Base-by-base conservation (phyloP, 805 yeast genomes). In the Wickerhamiella galacta region DNA sequence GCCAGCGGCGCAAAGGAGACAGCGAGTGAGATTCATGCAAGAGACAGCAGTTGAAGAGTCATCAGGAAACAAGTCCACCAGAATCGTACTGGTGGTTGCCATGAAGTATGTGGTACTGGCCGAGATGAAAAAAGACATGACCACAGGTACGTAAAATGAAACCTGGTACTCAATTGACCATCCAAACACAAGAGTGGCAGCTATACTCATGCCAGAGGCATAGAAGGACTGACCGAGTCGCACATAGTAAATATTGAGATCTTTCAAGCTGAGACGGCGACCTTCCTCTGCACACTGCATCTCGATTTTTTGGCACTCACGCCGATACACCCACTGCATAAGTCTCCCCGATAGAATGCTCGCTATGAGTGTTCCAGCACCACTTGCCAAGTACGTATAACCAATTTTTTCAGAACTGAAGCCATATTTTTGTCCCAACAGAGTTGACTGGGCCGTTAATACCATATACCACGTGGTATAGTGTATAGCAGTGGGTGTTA, bases 41-140 rank as follows among this genome's bases (percentile, higher is more conserved):
- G 90, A 75, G 1, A 81, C 66, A 4, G 85, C 75, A 3, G 87
- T 69, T 0, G 92, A 79, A 1, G 82, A 64, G 30, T 66, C 65
- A 3, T 62, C 52, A 0, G 94, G 93, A 40, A 65, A 73, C 36
- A 81, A 48, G 47, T 83, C 94, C n/a, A 81, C 77, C 35, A 80
- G 50, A 25, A 82, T 53, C 0, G 90, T 78, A 1, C 74, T 65
- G 3, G 72, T 61, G 21, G 68, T 62, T 11, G 75, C 63, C 25
- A 76, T 46, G 26, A 72, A 66, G 32, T 70, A 67, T 42, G 75
- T 65, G 4, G 74, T 60, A n/a, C 73, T 63, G 38, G 63, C 52
- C 5, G 85, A 71, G 2, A 70, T 60, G 33, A 75, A 49, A 29
- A 70, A 72, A 4, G 75, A 60, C 38, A 68, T 57, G 1, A 79